These are phyloP conservation scores for Penicillium daleae DNA, from an alignment of 495 filamentous ascomycete species.

Conservation along the genomic window DNA sequence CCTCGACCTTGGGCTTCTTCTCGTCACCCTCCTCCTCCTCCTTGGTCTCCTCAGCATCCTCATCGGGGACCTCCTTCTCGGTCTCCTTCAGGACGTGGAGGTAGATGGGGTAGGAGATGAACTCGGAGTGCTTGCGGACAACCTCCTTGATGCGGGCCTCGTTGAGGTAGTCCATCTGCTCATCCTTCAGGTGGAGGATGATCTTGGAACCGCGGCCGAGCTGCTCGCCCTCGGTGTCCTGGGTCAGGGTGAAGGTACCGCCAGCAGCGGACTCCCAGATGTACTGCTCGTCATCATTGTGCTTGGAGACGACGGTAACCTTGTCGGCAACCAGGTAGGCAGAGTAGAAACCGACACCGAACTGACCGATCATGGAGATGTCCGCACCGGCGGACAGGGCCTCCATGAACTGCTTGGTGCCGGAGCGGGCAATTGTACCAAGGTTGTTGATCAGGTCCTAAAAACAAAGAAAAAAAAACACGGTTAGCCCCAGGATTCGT, in stretches of 20 bases:
- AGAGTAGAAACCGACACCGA: conserved; percentile 99
- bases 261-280: conserved; percentile 98
- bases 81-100: conserved; percentile 98
- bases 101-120: conserved; percentile 99
- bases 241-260: conserved; percentile 92
- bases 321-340: conserved; percentile 98
- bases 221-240: conserved; percentile 87
- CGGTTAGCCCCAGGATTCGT: conserved; percentile 17
- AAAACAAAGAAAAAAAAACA: neutral
- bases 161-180: conserved; percentile 97
- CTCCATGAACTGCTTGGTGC: conserved; percentile 99
- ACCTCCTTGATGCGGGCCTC: conserved; percentile 99
- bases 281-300: conserved; percentile 99
- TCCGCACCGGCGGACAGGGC: conserved; percentile 96
- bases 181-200: conserved; percentile 97
- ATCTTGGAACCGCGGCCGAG: conserved; percentile 97
- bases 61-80: conserved; percentile 97
- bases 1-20: conserved; percentile 76
- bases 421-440: conserved; percentile 97
- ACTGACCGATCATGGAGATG: conserved; percentile 99
- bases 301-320: conserved; percentile 93
- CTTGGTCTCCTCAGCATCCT: conserved; percentile 81
- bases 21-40: conserved; percentile 86
- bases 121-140: conserved; percentile 99
- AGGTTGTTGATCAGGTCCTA: conserved; percentile 99